Base-by-base conservation (phyloP, 2,329 filamentous ascomycete genomes). In the Lachnellula occidentalis region DNA sequence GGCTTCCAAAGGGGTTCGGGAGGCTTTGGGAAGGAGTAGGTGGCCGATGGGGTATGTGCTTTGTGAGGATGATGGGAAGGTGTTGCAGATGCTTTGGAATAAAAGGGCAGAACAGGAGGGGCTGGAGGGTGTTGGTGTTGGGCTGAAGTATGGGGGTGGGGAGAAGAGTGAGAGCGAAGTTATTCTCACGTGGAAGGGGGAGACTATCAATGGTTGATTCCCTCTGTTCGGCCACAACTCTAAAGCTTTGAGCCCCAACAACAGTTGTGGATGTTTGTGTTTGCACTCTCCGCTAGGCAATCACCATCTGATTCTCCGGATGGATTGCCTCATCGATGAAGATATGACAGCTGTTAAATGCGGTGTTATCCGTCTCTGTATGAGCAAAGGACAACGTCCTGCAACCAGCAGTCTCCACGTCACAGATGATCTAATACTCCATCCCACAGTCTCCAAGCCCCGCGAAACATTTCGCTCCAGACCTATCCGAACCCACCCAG, bases 1-100 rank as follows among this genome's bases (percentile, higher is more conserved):
- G 51, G 87, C 90, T 34, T 95, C 91, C 0, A 87, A 83, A 65
- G 92, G 92, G 1, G 83, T 95, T 3, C 75, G 88, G 54, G 84
- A 90, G 47, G 83, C 89, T 22, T 66, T 96, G 61, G 78, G 78
- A 4, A 74, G 82, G 55, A 88, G 86, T 66, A 70, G 73, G 37
- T 84, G 80, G 74, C 88, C 90, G 1, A 80, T 96, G 76, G 84
- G 85, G 0, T 95, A 83, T 64, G 70, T 88, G 24, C 81, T 80
- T 53, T 83, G 87, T 56, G 78, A 78, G 1, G 64, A 64, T 15
- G 75, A 78, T 2, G 88, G 88, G 0, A 66, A 67, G 7, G 67
- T 90, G 21, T 71, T 77, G 64, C 87, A 92, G 72, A 80, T 91
- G 69, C 61, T 90, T 4, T 92, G 87, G 88, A 92, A 92, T 67